phyloP scores from a whole-genome alignment of 78 protist genomes.

The Pigoraptor vietnamica region DNA sequence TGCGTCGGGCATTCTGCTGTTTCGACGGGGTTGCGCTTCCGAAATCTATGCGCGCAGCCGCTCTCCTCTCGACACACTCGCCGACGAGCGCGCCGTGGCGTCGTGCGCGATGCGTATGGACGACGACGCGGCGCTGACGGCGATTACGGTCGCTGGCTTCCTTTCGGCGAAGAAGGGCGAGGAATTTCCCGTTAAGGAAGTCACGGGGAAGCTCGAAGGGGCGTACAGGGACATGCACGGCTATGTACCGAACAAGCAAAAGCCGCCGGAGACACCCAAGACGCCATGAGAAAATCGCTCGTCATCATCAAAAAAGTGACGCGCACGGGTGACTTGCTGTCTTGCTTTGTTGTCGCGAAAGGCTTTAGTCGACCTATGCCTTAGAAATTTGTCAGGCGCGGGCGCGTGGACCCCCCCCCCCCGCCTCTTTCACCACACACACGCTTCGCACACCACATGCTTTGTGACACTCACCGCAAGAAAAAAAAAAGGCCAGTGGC shows the following conservation, averaged over 20 bases:
- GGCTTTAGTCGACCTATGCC: no score
- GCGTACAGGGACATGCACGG: not conserved
- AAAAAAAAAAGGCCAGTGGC: no score
- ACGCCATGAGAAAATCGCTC: no score
- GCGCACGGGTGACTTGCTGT: no score
- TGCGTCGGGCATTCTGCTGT: not conserved
- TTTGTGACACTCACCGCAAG: no score
- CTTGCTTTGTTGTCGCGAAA: no score
- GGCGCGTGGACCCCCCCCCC: no score
- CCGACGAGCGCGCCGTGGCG: not conserved
- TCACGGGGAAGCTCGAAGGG: not conserved
- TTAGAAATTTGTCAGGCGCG: no score
- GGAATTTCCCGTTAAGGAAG: not conserved
- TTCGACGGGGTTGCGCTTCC: not conserved
- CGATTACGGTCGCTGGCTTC: not conserved
- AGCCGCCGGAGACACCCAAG: no score
- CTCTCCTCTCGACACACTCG: not conserved
- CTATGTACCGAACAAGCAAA: not conserved
- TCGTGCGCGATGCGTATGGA: not conserved
- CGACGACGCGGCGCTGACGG: not conserved
- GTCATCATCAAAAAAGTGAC: no score
- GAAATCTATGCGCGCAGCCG: not conserved
- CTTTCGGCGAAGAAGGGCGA: not conserved
- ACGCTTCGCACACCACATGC: no score
- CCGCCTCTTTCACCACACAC: no score